phyloP scores from a whole-genome alignment of 1,139 yeast species.

The Candida mesenterica region DNA sequence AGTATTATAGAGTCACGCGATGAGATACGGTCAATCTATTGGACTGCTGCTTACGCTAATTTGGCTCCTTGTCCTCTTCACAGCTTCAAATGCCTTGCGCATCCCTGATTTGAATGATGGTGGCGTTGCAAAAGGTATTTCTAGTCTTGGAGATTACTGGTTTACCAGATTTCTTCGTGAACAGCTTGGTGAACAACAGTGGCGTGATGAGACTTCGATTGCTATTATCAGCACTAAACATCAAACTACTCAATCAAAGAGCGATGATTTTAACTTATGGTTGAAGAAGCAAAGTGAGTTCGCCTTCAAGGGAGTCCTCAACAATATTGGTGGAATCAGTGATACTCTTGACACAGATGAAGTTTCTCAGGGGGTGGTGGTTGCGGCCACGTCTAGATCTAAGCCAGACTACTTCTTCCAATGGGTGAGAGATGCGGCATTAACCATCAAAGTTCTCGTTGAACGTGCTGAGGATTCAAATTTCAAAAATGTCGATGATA shows the following conservation, averaged over 20 bases:
- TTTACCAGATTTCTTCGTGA: not conserved
- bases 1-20: too few species aligned
- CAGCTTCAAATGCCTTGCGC: too few species aligned
- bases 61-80: too few species aligned
- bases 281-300: slow-evolving; percentile 45
- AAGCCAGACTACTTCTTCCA: slow-evolving; percentile 82
- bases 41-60: too few species aligned
- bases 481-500: slow-evolving; percentile 20
- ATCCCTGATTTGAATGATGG: too few species aligned
- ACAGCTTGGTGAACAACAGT: not conserved
- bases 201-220: not conserved
- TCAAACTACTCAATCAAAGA: not conserved
- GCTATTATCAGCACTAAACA: not conserved
- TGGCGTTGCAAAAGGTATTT: too few species aligned
- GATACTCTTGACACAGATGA: slow-evolving; percentile 27
- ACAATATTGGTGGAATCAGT: slow-evolving; percentile 60
- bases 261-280: slow-evolving; percentile 55
- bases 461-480: slow-evolving; percentile 45
- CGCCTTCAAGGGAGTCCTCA: slow-evolving; percentile 54
- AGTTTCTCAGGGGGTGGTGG: slow-evolving; percentile 65
- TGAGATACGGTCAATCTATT: too few species aligned
- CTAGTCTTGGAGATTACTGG: not conserved
- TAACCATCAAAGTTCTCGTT: slow-evolving; percentile 68
- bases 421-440: slow-evolving; percentile 90
- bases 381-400: slow-evolving; percentile 76